Percentiles rank a stretch among this genome's conserved stretches.
These are phyloP conservation scores for Quercus gilva DNA, from an alignment of 306 rosid species.

Conservation along the genomic window DNA sequence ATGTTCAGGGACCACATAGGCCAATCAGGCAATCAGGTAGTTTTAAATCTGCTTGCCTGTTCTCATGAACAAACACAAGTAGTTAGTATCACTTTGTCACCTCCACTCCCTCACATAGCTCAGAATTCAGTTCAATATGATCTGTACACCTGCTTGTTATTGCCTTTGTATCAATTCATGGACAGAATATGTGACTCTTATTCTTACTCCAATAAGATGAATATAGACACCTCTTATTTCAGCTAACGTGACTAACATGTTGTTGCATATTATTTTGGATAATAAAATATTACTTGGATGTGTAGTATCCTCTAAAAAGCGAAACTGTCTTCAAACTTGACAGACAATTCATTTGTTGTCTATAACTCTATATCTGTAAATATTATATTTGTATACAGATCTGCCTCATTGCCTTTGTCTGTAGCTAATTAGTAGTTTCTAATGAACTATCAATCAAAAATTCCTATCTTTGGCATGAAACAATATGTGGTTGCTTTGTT, in stretches of 20 bases:
- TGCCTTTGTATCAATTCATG: neutral
- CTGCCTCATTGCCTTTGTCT: slow-evolving; percentile 28
- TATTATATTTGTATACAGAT: neutral
- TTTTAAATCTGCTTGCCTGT: neutral
- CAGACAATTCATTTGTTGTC: neutral
- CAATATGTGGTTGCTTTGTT: neutral
- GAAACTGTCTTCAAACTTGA: neutral
- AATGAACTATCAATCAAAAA: slow-evolving; percentile 12
- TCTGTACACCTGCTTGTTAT: neutral
- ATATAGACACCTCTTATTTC: neutral
- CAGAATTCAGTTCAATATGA: neutral
- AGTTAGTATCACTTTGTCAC: slow-evolving; percentile 1
- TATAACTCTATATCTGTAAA: neutral
- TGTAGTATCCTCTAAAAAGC: neutral
- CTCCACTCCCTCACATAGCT: neutral
- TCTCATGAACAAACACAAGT: neutral
- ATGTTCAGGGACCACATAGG: slow-evolving; percentile 16
- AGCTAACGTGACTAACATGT: neutral
- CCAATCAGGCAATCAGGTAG: neutral
- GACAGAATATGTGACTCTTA: neutral
- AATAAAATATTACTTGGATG: slow-evolving; percentile 2
- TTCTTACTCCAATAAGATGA: neutral
- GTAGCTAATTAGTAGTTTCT: neutral
- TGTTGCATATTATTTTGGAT: neutral
- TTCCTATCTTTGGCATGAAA: slow-evolving; percentile 11